Percentiles rank a stretch among this genome's conserved stretches.
Evolutionary conservation across 148 eudicot species (phyloP).

Genomic region (Silene latifolia): DNA sequence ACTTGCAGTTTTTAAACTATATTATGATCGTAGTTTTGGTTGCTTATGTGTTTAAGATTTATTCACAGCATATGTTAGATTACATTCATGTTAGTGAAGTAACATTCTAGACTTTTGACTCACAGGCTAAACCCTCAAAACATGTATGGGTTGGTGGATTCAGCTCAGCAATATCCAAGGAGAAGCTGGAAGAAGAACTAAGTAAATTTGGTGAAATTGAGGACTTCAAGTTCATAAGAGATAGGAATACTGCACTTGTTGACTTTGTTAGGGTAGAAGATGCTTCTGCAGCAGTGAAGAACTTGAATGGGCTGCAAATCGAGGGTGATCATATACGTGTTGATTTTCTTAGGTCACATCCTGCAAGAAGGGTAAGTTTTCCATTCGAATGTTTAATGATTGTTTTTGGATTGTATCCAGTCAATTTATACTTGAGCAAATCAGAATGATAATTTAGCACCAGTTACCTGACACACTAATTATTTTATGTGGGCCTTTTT

Average conservation of each 20-base stretch:
- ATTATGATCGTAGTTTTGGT: background rate
- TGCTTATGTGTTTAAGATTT: background rate
- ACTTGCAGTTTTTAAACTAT: background rate
- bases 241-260: constrained; percentile 73
- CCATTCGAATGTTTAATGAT: background rate
- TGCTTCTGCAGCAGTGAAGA: constrained; percentile 69
- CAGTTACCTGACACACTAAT: background rate
- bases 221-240: constrained; percentile 75
- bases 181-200: constrained; percentile 71
- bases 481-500: background rate
- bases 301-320: constrained; percentile 62
- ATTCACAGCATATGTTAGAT: background rate
- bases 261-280: constrained; percentile 70
- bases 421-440: background rate
- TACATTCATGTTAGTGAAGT: background rate
- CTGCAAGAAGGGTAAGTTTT: constrained; percentile 58
- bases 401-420: background rate
- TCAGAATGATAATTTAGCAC: background rate
- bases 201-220: constrained; percentile 68
- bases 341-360: constrained; percentile 78
- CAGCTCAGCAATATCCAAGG: constrained; percentile 59
- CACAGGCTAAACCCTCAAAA: constrained; percentile 90
- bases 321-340: constrained; percentile 72
- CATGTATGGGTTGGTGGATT: constrained; percentile 92
- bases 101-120: constrained; percentile 12